Evolutionary conservation across 768 basidiomycete species (phyloP).

Genomic region (Tylopilus sp.): DNA sequence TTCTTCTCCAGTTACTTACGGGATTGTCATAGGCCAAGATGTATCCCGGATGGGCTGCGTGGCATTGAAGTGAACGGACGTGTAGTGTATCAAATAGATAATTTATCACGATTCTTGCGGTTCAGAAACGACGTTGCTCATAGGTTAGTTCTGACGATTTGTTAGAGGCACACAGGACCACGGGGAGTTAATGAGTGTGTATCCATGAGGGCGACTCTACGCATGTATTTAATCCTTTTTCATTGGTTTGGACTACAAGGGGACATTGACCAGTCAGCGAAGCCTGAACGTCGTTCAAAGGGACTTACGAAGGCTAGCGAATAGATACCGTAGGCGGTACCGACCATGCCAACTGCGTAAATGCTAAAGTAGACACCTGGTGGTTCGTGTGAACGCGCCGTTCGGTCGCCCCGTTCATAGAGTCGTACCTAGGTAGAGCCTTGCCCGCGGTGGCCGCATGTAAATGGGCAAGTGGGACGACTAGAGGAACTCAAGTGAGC

Average conservation of each 20-base stretch:
- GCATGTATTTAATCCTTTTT: slow-evolving; percentile 20
- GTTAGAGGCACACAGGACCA: not conserved
- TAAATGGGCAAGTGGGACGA: slow-evolving; percentile 50
- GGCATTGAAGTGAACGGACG: slow-evolving; percentile 44
- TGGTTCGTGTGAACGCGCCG: not conserved
- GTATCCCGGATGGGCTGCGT: slow-evolving; percentile 91
- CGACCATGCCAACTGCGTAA: slow-evolving; percentile 53
- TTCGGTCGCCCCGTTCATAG: accelerated
- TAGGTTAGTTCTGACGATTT: not conserved
- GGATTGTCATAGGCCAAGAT: slow-evolving; percentile 62
- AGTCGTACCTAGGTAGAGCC: slow-evolving; percentile 58
- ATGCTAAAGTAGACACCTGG: slow-evolving; percentile 53
- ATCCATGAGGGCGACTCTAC: slow-evolving; percentile 20
- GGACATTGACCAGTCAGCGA: not conserved
- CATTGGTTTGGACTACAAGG: slow-evolving; percentile 29
- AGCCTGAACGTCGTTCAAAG: not conserved
- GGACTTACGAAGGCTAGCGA: slow-evolving; percentile 43
- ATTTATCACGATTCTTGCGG: not conserved
- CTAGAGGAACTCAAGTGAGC: slow-evolving; percentile 16
- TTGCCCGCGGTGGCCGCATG: slow-evolving; percentile 58
- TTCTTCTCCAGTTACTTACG: slow-evolving; percentile 6
- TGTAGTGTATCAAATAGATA: not conserved
- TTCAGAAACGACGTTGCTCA: not conserved
- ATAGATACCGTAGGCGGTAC: slow-evolving; percentile 49
- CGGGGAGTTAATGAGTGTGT: slow-evolving; percentile 5